Evolutionary conservation across 169 alveolate species (phyloP).

Genomic region (Cryptosporidium bovis): DNA sequence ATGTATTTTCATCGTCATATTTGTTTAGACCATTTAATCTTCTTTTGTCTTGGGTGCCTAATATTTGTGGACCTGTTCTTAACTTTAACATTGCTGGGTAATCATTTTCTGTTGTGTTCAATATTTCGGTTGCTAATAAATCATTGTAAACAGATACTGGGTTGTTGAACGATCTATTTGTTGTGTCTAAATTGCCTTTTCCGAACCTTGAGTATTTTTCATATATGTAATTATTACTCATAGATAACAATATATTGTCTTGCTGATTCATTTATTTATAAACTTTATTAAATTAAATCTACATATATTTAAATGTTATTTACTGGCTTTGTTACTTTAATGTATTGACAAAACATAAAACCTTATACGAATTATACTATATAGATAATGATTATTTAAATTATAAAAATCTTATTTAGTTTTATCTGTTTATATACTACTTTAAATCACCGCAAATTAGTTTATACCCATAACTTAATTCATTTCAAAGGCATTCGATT

Average conservation of each 20-base stretch:
- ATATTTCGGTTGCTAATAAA: constrained; percentile 51
- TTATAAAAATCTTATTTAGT: no score
- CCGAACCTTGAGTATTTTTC: constrained; percentile 64
- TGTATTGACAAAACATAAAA: no score
- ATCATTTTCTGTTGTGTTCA: constrained; percentile 56
- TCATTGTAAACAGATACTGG: constrained; percentile 52
- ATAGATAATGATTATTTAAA: no score
- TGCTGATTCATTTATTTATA: background rate
- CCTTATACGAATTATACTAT: no score
- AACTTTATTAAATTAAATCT: background rate
- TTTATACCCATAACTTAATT: background rate
- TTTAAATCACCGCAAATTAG: background rate
- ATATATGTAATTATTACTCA: constrained; percentile 38
- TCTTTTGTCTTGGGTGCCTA: constrained; percentile 49
- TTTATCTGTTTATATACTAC: background rate
- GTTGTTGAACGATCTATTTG: constrained; percentile 12
- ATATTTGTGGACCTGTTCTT: constrained; percentile 20
- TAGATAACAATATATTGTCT: background rate
- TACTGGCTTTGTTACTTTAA: background rate
- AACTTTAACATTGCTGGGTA: constrained; percentile 30
- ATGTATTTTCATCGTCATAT: constrained; percentile 47
- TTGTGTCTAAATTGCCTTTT: background rate
- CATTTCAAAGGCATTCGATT: no score
- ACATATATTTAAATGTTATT: background rate
- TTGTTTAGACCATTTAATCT: background rate